Evolutionary conservation across 2,329 filamentous ascomycete genomes (phyloP), one percentile per base, ranked within the genome.

Genomic region (Penicillium concentricum): DNA sequence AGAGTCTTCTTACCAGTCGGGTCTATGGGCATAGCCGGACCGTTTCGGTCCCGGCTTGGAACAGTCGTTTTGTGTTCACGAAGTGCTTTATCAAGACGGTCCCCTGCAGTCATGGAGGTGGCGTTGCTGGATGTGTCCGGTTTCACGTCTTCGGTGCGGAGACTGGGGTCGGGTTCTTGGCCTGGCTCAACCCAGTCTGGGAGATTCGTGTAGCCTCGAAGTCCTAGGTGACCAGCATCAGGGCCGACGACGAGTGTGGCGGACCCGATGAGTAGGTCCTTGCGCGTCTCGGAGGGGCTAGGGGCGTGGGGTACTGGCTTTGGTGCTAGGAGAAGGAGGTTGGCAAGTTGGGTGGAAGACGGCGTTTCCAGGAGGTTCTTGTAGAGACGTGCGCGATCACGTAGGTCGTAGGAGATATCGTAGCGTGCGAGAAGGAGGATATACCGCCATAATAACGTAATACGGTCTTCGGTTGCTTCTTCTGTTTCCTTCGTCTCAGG

Each of bases 261-360:
- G 3, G 91, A 94, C 12, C 94, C 94, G 0, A 99, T 81, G 1
- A 88, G 81, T 56, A 93, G 88, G 0, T 86, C 87, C 61, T 87
- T 90, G 34, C 92, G 84, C 3, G 84, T 87, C 70, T 96, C 92
- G 0, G 91, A 96, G 0, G 94, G 94, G 57, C 90, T 96, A 0
- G 92, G 92, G 0, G 90, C 89, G 59, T 96, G 91, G 0, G 94
- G 94, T 0, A 94, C 91, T 0, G 94, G 93, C 72, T 99, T 99
- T 0, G 94, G 92, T 0, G 94, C 94, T 2, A 97, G 83, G 0
- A 99, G 86, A 72, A 97, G 89, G 15, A 99, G 81, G 0, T 89
- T 92, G 3, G 94, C 94, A 16, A 99, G 84, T 72, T 97, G 91
- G 0, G 86, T 89, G 8, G 84, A 85, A 2, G 82, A 80, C 1